A percentile compares a stretch with the other conserved stretches of the same genome.
These are phyloP conservation scores for Pseudonectria foliicola DNA, from an alignment of 2,329 filamentous ascomycete species.

Conservation along the genomic window DNA sequence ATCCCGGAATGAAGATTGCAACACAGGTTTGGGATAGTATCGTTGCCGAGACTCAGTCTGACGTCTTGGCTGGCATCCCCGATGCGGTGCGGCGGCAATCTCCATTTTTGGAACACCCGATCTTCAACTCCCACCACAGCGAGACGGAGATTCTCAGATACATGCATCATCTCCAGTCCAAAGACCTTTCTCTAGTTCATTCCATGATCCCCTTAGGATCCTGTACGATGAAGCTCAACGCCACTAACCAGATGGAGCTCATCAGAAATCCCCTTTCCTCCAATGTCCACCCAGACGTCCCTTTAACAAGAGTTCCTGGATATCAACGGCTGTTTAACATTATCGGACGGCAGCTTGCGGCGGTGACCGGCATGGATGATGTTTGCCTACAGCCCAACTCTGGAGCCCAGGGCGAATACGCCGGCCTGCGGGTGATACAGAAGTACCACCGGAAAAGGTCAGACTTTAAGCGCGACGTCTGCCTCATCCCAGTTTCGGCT, in stretches of 20 bases:
- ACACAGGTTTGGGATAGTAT: slow-evolving; percentile 35
- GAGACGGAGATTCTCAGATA: slow-evolving; percentile 93
- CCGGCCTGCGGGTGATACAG: slow-evolving; percentile 80
- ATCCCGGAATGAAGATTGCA: slow-evolving; percentile 21
- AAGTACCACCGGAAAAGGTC: slow-evolving; percentile 68
- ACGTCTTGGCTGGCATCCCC: slow-evolving; percentile 40
- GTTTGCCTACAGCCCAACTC: slow-evolving; percentile 92
- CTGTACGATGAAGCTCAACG: slow-evolving; percentile 98
- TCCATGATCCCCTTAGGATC: slow-evolving; percentile 97
- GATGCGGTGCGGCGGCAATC: slow-evolving; percentile 62
- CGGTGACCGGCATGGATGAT: slow-evolving; percentile 85
- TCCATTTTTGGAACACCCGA: slow-evolving; percentile 75
- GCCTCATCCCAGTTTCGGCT: slow-evolving; percentile 88
- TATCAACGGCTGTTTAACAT: slow-evolving; percentile 64
- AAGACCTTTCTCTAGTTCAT: slow-evolving; percentile 87
- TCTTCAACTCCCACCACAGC: slow-evolving; percentile 92
- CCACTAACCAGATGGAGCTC: slow-evolving; percentile 86
- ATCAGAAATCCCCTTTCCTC: slow-evolving; percentile 71
- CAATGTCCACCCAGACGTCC: slow-evolving; percentile 75
- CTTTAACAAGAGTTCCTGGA: slow-evolving; percentile 54
- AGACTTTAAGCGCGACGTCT: slow-evolving; percentile 74
- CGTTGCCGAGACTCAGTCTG: slow-evolving; percentile 27
- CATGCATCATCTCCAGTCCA: slow-evolving; percentile 87
- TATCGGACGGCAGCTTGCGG: slow-evolving; percentile 67
- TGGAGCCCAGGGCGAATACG: slow-evolving; percentile 90